Evolutionary conservation across 108 stramenopile genomes (phyloP).

Genomic region (Epithemia pelagica): DNA sequence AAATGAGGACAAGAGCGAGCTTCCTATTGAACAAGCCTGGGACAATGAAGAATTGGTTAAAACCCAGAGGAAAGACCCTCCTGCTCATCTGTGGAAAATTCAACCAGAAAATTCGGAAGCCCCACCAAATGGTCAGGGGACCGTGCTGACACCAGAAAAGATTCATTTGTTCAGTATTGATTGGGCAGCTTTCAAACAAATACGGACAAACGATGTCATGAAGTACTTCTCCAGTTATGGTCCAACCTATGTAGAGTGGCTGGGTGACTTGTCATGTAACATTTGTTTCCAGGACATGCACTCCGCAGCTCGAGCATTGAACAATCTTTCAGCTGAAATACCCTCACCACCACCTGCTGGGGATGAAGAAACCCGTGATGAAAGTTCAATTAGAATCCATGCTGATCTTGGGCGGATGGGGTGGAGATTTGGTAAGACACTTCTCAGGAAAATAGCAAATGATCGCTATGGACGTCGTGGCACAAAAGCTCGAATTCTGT

Average conservation of each 20-base stretch:
- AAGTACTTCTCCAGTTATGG: slow-evolving; percentile 49
- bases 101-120: slow-evolving; percentile 17
- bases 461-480: slow-evolving; percentile 65
- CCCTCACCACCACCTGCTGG: slow-evolving; percentile 47
- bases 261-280: slow-evolving; percentile 71
- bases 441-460: slow-evolving; percentile 64
- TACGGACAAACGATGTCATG: slow-evolving; percentile 71
- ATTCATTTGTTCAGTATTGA: slow-evolving; percentile 76
- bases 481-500: slow-evolving; percentile 54
- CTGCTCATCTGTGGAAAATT: slow-evolving; percentile 20
- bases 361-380: background rate
- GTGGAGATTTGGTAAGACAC: slow-evolving; percentile 68
- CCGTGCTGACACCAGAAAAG: slow-evolving; percentile 47
- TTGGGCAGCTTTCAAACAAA: slow-evolving; percentile 83
- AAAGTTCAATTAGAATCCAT: background rate
- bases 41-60: slow-evolving; percentile 67
- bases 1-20: slow-evolving; percentile 27
- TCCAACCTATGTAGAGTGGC: slow-evolving; percentile 81
- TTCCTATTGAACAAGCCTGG: slow-evolving; percentile 67
- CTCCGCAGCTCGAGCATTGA: slow-evolving; percentile 63
- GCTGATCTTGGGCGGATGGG: slow-evolving; percentile 70
- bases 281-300: slow-evolving; percentile 62
- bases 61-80: slow-evolving; percentile 53
- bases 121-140: background rate
- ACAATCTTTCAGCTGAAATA: slow-evolving; percentile 52